Percentiles rank a stretch among this genome's conserved stretches.
Evolutionary conservation across 1,139 yeast genomes (phyloP).

Genomic region (Petasospora rhodanensis): DNA sequence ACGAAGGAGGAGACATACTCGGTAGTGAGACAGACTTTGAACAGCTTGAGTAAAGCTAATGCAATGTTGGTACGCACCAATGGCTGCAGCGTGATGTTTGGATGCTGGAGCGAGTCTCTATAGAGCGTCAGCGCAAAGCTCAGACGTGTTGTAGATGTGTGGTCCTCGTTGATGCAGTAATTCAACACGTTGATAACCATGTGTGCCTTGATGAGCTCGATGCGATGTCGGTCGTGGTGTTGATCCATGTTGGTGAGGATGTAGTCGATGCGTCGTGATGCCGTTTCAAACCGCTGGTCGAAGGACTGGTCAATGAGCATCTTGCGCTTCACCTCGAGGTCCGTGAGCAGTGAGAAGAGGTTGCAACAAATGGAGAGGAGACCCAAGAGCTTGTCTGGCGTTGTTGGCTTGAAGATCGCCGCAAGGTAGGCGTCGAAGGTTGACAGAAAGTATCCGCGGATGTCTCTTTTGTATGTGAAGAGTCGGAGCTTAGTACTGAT

Average conservation of each 20-base stretch:
- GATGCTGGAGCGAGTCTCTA: constrained; percentile 12
- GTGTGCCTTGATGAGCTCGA: constrained; percentile 22
- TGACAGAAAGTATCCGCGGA: constrained; percentile 12
- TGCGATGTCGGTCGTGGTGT: constrained; percentile 1
- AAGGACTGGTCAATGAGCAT: constrained; percentile 19
- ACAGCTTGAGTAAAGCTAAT: constrained; percentile 12
- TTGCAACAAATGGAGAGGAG: constrained; percentile 16
- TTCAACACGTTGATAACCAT: constrained; percentile 17
- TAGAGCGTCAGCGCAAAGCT: constrained; percentile 13
- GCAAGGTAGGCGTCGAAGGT: constrained; percentile 14
- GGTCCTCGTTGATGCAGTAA: constrained; percentile 17
- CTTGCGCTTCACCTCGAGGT: constrained; percentile 17
- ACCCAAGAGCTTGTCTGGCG: constrained; percentile 11
- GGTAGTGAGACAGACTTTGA: constrained; percentile 9
- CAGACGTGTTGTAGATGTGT: constrained; percentile 11
- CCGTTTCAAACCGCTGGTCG: constrained; percentile 23
- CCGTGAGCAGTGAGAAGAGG: constrained; percentile 21
- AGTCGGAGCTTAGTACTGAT: constrained; percentile 18
- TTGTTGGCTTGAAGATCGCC: constrained; percentile 14
- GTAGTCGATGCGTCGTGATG: constrained; percentile 20
- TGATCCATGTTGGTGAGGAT: constrained; percentile 13
- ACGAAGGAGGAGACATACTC: constrained; percentile 2
- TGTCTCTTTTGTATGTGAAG: constrained; percentile 18
- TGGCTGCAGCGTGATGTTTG: constrained; percentile 11
- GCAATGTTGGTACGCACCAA: constrained; percentile 15